Evolutionary conservation across 1,139 yeast species (phyloP).

Genomic region (Saccharomyces hybrid): DNA sequence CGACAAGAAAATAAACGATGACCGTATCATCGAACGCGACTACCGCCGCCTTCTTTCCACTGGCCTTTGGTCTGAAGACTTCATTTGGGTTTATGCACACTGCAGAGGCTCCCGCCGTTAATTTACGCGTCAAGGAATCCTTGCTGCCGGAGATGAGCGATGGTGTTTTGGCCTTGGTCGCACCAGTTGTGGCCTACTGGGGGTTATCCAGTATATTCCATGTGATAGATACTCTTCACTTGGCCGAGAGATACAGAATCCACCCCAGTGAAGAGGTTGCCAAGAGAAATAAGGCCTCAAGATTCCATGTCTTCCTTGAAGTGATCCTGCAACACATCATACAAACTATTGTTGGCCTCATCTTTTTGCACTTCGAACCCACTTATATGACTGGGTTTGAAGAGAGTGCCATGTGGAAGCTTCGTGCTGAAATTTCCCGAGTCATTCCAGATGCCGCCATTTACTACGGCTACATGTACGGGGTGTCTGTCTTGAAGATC

Average conservation of each 20-base stretch:
- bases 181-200: slow-evolving; percentile 86
- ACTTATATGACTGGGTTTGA: slow-evolving; percentile 69
- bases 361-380: slow-evolving; percentile 51
- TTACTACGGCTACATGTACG: slow-evolving; percentile 50
- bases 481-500: slow-evolving; percentile 51
- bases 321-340: slow-evolving; percentile 78
- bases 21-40: slow-evolving; percentile 1
- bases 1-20: background rate
- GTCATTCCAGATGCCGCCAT: slow-evolving; percentile 41
- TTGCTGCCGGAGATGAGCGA: slow-evolving; percentile 37
- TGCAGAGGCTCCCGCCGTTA: slow-evolving; percentile 13
- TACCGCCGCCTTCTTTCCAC: slow-evolving; percentile 5
- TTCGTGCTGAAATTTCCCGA: slow-evolving; percentile 39
- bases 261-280: slow-evolving; percentile 86
- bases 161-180: slow-evolving; percentile 58
- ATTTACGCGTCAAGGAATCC: slow-evolving; percentile 9
- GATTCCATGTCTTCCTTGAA: slow-evolving; percentile 64
- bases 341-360: slow-evolving; percentile 65
- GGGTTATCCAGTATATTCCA: slow-evolving; percentile 64
- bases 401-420: slow-evolving; percentile 56
- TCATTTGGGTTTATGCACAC: slow-evolving; percentile 19
- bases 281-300: slow-evolving; percentile 65
- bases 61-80: slow-evolving; percentile 11
- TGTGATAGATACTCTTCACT: slow-evolving; percentile 59
- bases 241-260: slow-evolving; percentile 77